Evolutionary conservation across 208 protist genomes (phyloP), one percentile per base, ranked within the genome.

Genomic region (Acanthamoeba culbertsoni): DNA sequence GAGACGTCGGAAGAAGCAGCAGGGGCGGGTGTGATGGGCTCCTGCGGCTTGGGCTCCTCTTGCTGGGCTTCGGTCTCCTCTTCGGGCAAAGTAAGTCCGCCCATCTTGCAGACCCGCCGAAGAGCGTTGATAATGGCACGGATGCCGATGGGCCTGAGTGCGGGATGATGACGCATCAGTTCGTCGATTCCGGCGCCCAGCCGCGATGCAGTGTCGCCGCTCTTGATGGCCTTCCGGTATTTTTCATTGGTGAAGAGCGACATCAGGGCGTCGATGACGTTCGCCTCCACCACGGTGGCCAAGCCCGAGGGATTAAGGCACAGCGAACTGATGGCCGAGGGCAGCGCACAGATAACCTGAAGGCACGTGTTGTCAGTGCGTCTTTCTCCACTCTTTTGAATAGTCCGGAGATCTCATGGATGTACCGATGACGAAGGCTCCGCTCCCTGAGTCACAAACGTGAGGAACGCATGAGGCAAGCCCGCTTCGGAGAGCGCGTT

Each of bases 221-320:
- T 73, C 86, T 53, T 91, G 57, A 91, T 40, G 28, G 73, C 86
- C 51, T 65, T 91, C 1, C 37, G 33, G 37, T 91, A 73, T 40
- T 91, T 91, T 33, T 37, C n/a, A 20, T n/a, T 46, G 40, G 59
- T 91, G 86, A 91, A 91, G 42, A 91, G 51, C 8, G 86, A 91
- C 10, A 91, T 23, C 5, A 91, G 86, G 23, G 86, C 59, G 28
- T 42, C 86, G n/a, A 91, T 46, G 28, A 73, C n/a, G 28, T 91
- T 65, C 37, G 57, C 46, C 14, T 91, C 86, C 31, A 75, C 46
- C n/a, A 91, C 86, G 4, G 59, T 28, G 7, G 86, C 55, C 53
- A 91, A 37, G 53, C 86, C 86, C 23, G 37, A 20, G 7, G 51
- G 42, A 33, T 91, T 65, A 10, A 91, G 46, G n/a, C 86, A 91